A percentile compares a stretch with the other conserved stretches of the same genome.
Conservation (phyloP, 768 basidiomycete genomes). For the Boletus rex-veris region DNA sequence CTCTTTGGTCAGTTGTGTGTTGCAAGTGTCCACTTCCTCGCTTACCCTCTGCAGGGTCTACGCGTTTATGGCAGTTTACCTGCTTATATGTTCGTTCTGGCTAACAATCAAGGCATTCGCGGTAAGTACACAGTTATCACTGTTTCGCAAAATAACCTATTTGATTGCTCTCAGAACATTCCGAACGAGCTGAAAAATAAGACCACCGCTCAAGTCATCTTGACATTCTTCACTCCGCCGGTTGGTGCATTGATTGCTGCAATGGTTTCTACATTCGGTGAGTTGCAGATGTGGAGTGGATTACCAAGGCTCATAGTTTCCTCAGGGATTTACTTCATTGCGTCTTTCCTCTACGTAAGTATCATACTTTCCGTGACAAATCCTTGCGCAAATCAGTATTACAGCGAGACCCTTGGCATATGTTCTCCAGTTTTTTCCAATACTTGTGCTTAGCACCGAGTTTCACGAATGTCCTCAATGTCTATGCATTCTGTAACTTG, state of each 20-base stretch:
- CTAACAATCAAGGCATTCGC: constrained; percentile 77
- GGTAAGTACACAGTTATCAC: constrained; percentile 37
- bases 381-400: constrained; percentile 5
- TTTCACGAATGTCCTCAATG: constrained; percentile 93
- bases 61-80: constrained; percentile 77
- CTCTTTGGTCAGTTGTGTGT: constrained; percentile 55
- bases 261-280: constrained; percentile 84
- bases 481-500: constrained; percentile 96
- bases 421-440: constrained; percentile 92
- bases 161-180: constrained; percentile 41
- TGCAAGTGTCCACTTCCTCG: background rate
- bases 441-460: constrained; percentile 88
- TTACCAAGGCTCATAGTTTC: constrained; percentile 6
- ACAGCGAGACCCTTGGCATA: constrained; percentile 95
- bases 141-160: background rate
- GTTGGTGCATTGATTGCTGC: constrained; percentile 83
- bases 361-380: background rate
- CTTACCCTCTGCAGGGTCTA: constrained; percentile 58
- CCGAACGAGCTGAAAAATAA: constrained; percentile 49
- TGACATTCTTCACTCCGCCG: constrained; percentile 67
- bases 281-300: constrained; percentile 12
- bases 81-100: constrained; percentile 84
- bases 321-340: constrained; percentile 72
- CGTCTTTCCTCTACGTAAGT: constrained; percentile 84
- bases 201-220: constrained; percentile 46